Base-by-base conservation (phyloP, 2,329 filamentous ascomycete genomes). In the Aspergillus novofumigatus region DNA sequence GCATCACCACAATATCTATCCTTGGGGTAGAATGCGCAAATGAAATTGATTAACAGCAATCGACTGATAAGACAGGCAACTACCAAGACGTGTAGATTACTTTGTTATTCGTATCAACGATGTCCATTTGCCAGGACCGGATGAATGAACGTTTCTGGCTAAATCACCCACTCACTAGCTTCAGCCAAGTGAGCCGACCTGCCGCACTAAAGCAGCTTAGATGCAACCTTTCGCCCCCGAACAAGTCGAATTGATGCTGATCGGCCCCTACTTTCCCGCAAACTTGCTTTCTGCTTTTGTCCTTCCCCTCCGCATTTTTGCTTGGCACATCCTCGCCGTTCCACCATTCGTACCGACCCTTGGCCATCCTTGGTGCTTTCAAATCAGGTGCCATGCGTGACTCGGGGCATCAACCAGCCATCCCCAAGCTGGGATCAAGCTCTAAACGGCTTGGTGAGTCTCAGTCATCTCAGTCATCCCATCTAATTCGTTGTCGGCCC, bases 231-330 rank as follows among this genome's bases (percentile, higher is more conserved):
- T 38, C 14, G 6, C 7, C 32, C 32, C 7, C 4, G 5, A 38
- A 7, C 32, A 38, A 38, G 32, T 17, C 17, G 25, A 49, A 50
- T 29, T 7, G 29, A 55, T 17, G 32, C 32, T 38, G 32, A 38
- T 38, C 32, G 52, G 50, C 45, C 41, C 17, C 56, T 28, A 49
- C 48, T 53, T 55, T 55, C 56, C 56, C 49, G 53, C 53, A 52
- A 52, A 51, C 21, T 35, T 10, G 17, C n/a, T 14, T 2, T 2
- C 41, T 42, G 21, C 20, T 49, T 54, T 28, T 41, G 20, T n/a
- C 23, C 6, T 32, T 51, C 47, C 49, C 55, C 49, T 50, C 44
- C 32, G 21, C 49, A 14, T 29, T 54, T 44, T 53, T 11, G 42
- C 42, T 45, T 45, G 42, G 42, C 42, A 14, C 8, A 45, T 55